These are phyloP conservation scores for Datura wrightii DNA, from an alignment of 257 asterid genomes.

Conservation along the genomic window DNA sequence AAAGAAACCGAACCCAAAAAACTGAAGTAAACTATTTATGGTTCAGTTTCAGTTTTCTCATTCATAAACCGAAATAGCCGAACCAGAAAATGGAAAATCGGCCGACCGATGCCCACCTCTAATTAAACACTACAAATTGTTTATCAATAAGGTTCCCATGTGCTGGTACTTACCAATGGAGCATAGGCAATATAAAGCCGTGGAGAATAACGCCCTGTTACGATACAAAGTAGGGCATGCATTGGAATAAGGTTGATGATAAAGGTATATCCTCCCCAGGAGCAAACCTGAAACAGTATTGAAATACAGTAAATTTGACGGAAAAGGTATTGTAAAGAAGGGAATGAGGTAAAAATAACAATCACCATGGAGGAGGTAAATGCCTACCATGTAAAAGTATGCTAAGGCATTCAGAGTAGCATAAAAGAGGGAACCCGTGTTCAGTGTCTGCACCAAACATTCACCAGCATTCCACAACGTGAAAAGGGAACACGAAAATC, in stretches of 20 bases:
- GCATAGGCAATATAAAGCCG: slow-evolving; percentile 98
- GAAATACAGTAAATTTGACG: neutral
- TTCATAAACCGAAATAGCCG: neutral
- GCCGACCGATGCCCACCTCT: neutral
- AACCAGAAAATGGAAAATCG: neutral
- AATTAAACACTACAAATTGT: neutral
- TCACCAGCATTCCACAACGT: slow-evolving; percentile 17
- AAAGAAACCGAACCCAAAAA: neutral
- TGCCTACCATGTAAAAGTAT: slow-evolving; percentile 93
- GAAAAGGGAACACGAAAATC: slow-evolving; percentile 21
- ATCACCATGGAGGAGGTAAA: slow-evolving; percentile 14
- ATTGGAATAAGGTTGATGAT: slow-evolving; percentile 98
- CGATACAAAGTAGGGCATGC: slow-evolving; percentile 95
- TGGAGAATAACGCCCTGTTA: slow-evolving; percentile 70
- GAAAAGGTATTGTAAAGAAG: neutral
- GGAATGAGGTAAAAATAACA: neutral
- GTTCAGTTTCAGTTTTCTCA: neutral
- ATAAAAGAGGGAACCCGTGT: slow-evolving; percentile 96
- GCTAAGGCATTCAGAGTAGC: slow-evolving; percentile 92
- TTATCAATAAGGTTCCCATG: neutral
- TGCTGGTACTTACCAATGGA: slow-evolving; percentile 75
- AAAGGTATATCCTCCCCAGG: slow-evolving; percentile 99
- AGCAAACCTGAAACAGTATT: slow-evolving; percentile 75
- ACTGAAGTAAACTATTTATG: neutral
- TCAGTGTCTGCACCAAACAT: slow-evolving; percentile 74